Base-by-base conservation (phyloP, 2,329 filamentous ascomycete species). In the Fusarium torulosum region DNA sequence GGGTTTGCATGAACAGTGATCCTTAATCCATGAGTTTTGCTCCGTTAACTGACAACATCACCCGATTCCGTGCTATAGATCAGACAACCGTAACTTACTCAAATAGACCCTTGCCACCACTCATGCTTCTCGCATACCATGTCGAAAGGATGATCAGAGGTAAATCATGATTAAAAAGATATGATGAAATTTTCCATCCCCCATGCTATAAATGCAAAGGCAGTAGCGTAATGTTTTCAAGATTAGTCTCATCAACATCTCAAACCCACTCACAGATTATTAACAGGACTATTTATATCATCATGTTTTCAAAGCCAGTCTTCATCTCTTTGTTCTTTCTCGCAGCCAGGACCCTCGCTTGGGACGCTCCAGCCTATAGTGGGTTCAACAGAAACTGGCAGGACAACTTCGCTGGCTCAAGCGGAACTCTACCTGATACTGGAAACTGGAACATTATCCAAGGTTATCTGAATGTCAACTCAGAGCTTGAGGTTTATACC, bases 401-500 rank as follows among this genome's bases (percentile, higher is more conserved):
- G 38, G 83, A 85, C 43, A 75, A 63, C 6, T 86, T 86, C 64
- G 35, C 71, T n/a, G 83, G 83, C 3, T 38, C 75, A 3, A 71
- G 75, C 2, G 83, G 81, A 7, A 62, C 70, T 7, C 51, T 73
- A 3, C 79, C 80, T 35, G 78, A 81, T 72, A 44, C 71, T 3
- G 66, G 69, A 54, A 79, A 67, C 52, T 86, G 84, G 84, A 81
- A 83, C 73, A 78, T 83, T 57, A 78, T 79, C 40, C 69, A 75
- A 4, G 74, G 69, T 3, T 65, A 81, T 66, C 68, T 83, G 1
- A 74, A 79, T 50, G 78, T 81, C 69, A 86, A 86, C 75, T 75
- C 79, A 56, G 84, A 86, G 74, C 73, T 79, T 33, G 78, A 86
- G 67, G 75, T 76, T 1, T 86, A 86, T 75, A 81, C 79, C 9